Evolutionary conservation across 495 filamentous ascomycete genomes (phyloP).

Genomic region (Talaromyces adpressus): DNA sequence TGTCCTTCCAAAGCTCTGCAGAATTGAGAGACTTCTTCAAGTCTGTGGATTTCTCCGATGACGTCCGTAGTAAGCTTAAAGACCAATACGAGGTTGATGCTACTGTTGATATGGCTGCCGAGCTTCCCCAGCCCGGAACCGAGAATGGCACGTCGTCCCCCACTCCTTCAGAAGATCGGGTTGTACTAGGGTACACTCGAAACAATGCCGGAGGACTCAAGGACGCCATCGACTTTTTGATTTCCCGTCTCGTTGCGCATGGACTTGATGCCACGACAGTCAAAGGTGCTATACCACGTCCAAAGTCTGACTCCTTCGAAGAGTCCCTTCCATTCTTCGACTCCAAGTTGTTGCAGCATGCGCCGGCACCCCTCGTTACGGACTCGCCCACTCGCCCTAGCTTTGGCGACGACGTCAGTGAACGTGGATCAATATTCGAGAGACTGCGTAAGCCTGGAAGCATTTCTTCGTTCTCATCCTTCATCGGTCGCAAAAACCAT

Average conservation of each 20-base stretch:
- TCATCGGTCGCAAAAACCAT: conserved; percentile 91
- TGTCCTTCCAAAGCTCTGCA: conserved; percentile 68
- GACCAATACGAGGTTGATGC: conserved; percentile 86
- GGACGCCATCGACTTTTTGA: conserved; percentile 93
- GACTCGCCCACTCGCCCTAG: conserved; percentile 78
- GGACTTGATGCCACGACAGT: conserved; percentile 80
- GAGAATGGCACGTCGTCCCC: conserved; percentile 25
- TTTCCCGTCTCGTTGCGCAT: conserved; percentile 70
- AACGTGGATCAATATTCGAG: conserved; percentile 76
- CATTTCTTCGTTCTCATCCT: conserved; percentile 87
- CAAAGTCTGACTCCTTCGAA: conserved; percentile 97
- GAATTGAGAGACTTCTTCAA: conserved; percentile 72
- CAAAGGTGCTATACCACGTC: conserved; percentile 87
- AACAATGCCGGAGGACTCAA: conserved; percentile 95
- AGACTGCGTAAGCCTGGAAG: conserved; percentile 86
- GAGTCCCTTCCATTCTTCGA: conserved; percentile 94
- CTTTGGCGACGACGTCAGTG: conserved; percentile 70
- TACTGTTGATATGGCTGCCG: conserved; percentile 49
- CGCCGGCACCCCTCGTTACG: conserved; percentile 67
- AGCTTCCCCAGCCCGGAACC: conserved; percentile 24
- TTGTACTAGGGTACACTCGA: conserved; percentile 75
- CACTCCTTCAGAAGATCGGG: conserved; percentile 39
- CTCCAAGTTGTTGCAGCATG: conserved; percentile 89
- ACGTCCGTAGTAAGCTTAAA: conserved; percentile 77
- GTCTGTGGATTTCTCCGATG: conserved; percentile 66